Conservation (phyloP, 2,329 filamentous ascomycete genomes). For the Penicillium aurantiogriseum region DNA sequence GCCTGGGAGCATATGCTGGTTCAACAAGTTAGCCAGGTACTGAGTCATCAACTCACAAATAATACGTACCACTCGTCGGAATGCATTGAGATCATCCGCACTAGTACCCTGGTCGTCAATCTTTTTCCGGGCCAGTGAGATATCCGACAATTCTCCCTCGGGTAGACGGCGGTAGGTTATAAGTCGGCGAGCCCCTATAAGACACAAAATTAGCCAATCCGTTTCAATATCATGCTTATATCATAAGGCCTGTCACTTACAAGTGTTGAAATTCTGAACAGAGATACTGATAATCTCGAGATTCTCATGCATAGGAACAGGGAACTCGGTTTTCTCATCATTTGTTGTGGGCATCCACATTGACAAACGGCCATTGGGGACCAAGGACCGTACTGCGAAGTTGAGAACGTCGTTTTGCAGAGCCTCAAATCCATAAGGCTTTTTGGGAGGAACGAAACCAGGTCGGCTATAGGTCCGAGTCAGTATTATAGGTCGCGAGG, state of each 20-base stretch:
- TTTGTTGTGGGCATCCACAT: slow-evolving; percentile 98
- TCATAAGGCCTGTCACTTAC: slow-evolving; percentile 48
- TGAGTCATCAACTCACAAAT: background rate
- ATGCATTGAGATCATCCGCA: slow-evolving; percentile 67
- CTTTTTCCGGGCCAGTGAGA: slow-evolving; percentile 35
- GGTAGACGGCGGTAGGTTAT: slow-evolving; percentile 78
- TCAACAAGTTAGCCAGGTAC: background rate
- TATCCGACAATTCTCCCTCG: slow-evolving; percentile 49
- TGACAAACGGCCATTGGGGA: slow-evolving; percentile 74
- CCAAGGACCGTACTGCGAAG: slow-evolving; percentile 74
- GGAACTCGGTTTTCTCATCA: slow-evolving; percentile 71
- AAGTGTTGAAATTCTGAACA: slow-evolving; percentile 86
- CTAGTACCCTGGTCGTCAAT: slow-evolving; percentile 43
- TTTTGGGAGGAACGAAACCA: slow-evolving; percentile 81
- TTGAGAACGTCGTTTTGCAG: slow-evolving; percentile 87
- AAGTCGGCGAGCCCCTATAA: slow-evolving; percentile 76
- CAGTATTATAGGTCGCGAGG: background rate
- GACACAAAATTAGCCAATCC: slow-evolving; percentile 2
- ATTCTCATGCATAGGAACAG: slow-evolving; percentile 72
- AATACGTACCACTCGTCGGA: slow-evolving; percentile 53
- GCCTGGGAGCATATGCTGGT: slow-evolving; percentile 9
- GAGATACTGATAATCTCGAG: slow-evolving; percentile 74
- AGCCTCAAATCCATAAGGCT: slow-evolving; percentile 84
- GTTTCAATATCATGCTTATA: background rate
- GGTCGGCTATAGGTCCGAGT: slow-evolving; percentile 47